Conservation (phyloP, 108 stramenopile species). For the Nannochloropsis salina region DNA sequence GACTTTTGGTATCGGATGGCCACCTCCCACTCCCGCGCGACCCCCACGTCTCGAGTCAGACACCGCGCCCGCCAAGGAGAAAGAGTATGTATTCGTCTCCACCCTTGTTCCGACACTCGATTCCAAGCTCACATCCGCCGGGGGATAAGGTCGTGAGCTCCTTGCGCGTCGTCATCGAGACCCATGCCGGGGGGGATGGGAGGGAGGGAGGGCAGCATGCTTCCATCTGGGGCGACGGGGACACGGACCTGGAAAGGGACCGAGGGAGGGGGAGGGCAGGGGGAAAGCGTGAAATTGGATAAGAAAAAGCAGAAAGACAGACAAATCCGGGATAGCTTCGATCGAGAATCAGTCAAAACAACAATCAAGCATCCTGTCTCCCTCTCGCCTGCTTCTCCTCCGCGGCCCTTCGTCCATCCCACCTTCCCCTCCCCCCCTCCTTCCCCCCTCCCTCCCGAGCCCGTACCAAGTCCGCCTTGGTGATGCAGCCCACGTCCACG, state of each 20-base stretch:
- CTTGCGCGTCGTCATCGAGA: background rate
- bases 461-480: background rate
- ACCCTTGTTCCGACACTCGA: background rate
- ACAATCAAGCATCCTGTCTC: too few species aligned
- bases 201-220: background rate
- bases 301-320: background rate
- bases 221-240: background rate
- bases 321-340: background rate
- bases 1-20: background rate
- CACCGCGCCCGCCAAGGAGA: background rate
- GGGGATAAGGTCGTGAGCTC: background rate
- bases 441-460: background rate
- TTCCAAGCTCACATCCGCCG: background rate
- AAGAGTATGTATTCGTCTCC: background rate
- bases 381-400: too few species aligned
- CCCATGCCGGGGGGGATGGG: background rate
- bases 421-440: background rate
- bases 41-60: background rate
- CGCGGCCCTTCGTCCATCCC: too few species aligned
- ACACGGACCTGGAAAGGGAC: background rate
- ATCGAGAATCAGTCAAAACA: too few species aligned
- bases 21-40: background rate
- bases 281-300: background rate
- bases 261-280: background rate
- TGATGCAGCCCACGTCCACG: slow-evolving; percentile 7